These are phyloP conservation scores for Linum usitatissimum DNA, from an alignment of 345 rosid genomes.

Conservation along the genomic window DNA sequence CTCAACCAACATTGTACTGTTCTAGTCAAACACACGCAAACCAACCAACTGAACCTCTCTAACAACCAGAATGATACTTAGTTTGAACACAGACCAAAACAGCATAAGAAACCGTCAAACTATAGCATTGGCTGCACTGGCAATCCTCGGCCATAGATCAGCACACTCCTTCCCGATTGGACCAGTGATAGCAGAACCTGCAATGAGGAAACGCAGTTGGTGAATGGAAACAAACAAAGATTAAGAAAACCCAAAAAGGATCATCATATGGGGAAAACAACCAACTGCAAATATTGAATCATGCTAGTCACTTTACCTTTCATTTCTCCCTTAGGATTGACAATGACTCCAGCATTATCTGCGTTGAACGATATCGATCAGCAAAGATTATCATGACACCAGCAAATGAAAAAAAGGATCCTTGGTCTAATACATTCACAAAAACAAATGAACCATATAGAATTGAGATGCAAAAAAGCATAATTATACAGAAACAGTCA, in stretches of 20 bases:
- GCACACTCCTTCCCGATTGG: constrained; percentile 94
- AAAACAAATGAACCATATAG: neutral
- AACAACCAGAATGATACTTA: neutral
- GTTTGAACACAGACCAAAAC: neutral
- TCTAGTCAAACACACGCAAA: too few relatives aligned
- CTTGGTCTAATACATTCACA: neutral
- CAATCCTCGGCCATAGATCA: constrained; percentile 92
- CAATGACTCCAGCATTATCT: constrained; percentile 96
- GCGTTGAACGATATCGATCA: neutral
- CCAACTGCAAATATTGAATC: neutral
- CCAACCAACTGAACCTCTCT: neutral
- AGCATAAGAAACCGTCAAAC: neutral
- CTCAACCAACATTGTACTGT: too few relatives aligned
- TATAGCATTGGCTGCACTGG: constrained; percentile 51
- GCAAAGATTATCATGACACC: neutral
- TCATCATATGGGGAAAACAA: too few relatives aligned
- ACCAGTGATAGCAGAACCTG: constrained; percentile 88
- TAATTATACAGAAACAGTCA: too few relatives aligned
- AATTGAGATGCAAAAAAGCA: too few relatives aligned
- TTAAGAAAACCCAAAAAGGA: too few relatives aligned
- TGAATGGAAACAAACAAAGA: too few relatives aligned
- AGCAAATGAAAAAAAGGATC: neutral
- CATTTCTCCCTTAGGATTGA: constrained; percentile 93
- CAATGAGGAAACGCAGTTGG: neutral
- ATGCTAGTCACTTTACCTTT: constrained; percentile 37